Base-by-base conservation (phyloP, 1,284 basidiomycete species). In the Apiotrichum montevideense region DNA sequence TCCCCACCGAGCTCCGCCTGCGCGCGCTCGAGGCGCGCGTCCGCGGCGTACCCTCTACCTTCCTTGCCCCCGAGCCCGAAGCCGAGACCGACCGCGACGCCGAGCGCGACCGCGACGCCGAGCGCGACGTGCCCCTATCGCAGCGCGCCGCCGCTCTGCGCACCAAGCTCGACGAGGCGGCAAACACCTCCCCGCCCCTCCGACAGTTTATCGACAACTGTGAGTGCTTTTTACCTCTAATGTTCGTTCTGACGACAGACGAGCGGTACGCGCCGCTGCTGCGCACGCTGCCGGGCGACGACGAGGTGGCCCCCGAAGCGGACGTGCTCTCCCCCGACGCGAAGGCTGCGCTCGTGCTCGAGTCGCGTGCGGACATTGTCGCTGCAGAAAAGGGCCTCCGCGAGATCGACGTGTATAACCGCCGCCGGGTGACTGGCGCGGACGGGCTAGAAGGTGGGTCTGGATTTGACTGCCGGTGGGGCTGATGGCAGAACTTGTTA, bases 361-460 rank as follows among this genome's bases (percentile, higher is more conserved):
- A 70, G 49, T 67, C 71, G 5, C 59, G 57, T 5, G 60, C 35
- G n/a, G 73, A 75, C 54, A 66, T 75, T 41, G 53, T 52, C 34
- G 55, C 51, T n/a, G 65, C 69, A 6, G 73, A 75, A 53, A 56
- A 67, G 43, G 67, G 66, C 40, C 52, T 75, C 57, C 57, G 73
- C 32, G 72, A 75, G 59, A 66, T 75, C 51, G 66, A 69, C 43
- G 21, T 71, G 32, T 51, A 72, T 15, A 62, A 61, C 33, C 14
- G 52, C 8, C 62, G 62, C 41, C 68, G 65, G 2, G 71, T 66
- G 0, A 65, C 72, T 21, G 71, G 73, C 0, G 64, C 68, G 8
- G 72, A 70, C 3, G 40, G 57, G 2, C 57, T 75, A 3, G 68
- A 72, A 41, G 55, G 73, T 75, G 53, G 47, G 69, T 63, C 33